Evolutionary conservation across 768 basidiomycete genomes (phyloP).

Genomic region (Russula virescens): DNA sequence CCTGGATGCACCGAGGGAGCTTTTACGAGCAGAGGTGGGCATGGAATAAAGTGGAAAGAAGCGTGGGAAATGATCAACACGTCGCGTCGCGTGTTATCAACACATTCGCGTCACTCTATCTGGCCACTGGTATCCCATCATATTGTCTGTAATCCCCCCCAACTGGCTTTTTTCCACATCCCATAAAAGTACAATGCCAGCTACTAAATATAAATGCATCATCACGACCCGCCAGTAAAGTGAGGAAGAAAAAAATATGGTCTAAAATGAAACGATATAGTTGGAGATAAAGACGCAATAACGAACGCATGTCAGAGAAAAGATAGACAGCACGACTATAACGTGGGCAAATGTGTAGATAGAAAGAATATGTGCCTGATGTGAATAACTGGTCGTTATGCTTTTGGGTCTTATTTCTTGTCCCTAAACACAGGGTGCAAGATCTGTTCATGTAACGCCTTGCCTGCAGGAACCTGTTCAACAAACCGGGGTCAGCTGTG

Average conservation of each 20-base stretch:
- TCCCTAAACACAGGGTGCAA: conserved; percentile 49
- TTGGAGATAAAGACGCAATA: neutral
- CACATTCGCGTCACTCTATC: neutral
- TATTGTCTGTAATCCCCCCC: too few species aligned
- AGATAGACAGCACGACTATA: too few species aligned
- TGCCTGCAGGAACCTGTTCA: conserved; percentile 80
- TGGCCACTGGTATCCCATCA: too few species aligned
- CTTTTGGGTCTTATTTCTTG: conserved; percentile 10
- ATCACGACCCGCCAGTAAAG: conserved; percentile 1
- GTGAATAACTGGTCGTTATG: neutral
- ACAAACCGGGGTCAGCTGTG: conserved; percentile 21
- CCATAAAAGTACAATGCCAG: conserved; percentile 18
- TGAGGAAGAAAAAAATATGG: neutral
- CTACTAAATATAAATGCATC: neutral
- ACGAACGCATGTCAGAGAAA: neutral
- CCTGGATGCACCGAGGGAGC: conserved; percentile 39
- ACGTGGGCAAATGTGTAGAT: neutral
- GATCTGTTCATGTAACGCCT: conserved; percentile 89
- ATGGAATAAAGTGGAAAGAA: conserved; percentile 23
- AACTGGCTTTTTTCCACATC: neutral
- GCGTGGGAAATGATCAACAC: conserved; percentile 23
- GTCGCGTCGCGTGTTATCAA: conserved; percentile 5
- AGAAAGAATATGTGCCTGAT: neutral
- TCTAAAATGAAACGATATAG: neutral
- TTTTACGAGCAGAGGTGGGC: conserved; percentile 34